Base-by-base conservation (phyloP, 208 protist genomes). In the Crithidia fasciculata region DNA sequence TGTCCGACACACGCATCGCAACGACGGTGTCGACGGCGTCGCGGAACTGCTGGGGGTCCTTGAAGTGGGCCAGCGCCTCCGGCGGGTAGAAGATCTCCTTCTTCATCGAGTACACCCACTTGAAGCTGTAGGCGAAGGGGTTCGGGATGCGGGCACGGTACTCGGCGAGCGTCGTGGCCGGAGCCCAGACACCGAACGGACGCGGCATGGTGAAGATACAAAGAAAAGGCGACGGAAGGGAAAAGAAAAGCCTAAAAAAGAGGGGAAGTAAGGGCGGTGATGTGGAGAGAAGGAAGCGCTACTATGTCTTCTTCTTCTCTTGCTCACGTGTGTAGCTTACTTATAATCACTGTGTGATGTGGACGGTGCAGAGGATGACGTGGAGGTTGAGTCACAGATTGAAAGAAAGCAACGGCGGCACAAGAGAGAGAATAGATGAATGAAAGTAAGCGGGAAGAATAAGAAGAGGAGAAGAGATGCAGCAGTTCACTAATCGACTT, bases 1-100 rank as follows among this genome's bases (percentile, higher is more conserved):
- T 90, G 69, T 95, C 87, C 2, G 88, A 93, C 28, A 90, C 71
- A 10, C 83, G 80, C 88, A 95, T 94, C 44, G 87, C 87, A n/a
- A 82, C 63, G 16, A 95, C 69, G 15, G 86, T 93, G 78, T 95
- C 88, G 57, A 94, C 85, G 74, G 87, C 83, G 62, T 95, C 91
- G 71, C 88, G 90, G 78, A 93, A 95, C 80, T 93, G 88, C 77
- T 94, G 91, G 47, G 84, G 91, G 78, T 95, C 89, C 72, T 92
- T 92, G 76, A 95, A 95, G 80, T 92, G 87, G 5, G 88, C 88
- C 66, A 95, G 76, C 43, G 91, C 89, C 78, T 94, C 88, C 19
- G 91, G 91, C 43, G 86, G 82, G 81, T 95, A 95, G 82, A 87
- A 93, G 45, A 93, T 82, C 70, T 95, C 88, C 59, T 82, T 82